A percentile compares a stretch with the other conserved stretches of the same genome.
phyloP scores from a whole-genome alignment of 805 yeast species.

The Spathaspora sp. region DNA sequence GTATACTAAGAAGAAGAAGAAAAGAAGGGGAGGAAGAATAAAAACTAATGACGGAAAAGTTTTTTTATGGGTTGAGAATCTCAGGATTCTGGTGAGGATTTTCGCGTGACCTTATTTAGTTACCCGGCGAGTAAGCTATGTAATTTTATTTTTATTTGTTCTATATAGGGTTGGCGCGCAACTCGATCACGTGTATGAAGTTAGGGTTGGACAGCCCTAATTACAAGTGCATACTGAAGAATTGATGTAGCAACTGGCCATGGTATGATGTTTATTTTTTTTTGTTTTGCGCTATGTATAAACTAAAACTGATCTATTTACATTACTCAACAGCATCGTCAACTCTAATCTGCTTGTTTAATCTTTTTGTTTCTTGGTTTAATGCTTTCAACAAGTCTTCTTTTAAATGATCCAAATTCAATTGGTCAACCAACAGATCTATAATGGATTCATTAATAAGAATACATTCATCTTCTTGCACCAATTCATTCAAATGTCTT shows the following conservation, averaged over 20 bases:
- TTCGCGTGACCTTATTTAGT: background rate
- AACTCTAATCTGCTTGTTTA: conserved; percentile 14
- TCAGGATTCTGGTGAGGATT: background rate
- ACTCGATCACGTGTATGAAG: background rate
- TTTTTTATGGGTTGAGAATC: background rate
- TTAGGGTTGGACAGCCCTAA: conserved; percentile 2
- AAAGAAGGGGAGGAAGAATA: conserved; percentile 1
- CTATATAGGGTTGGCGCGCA: background rate
- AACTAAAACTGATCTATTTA: background rate
- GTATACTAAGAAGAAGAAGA: conserved; percentile 16
- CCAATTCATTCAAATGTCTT: conserved; percentile 6
- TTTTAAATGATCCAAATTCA: conserved; percentile 44
- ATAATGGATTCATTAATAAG: conserved; percentile 45
- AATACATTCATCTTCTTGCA: conserved; percentile 28
- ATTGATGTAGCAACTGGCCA: no score
- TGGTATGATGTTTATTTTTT: no score
- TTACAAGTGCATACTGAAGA: no score
- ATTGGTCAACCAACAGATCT: conserved; percentile 39
- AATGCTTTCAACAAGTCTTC: conserved; percentile 49
- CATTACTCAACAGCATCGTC: conserved; percentile 15
- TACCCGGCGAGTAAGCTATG: background rate
- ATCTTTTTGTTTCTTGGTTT: conserved; percentile 45
- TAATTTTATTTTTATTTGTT: background rate
- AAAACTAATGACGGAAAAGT: conserved; percentile 1
- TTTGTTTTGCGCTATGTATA: background rate